A percentile compares a stretch with the other conserved stretches of the same genome.
These are phyloP conservation scores for Lipomyces kockii DNA, from an alignment of 805 yeast genomes.

Conservation along the genomic window DNA sequence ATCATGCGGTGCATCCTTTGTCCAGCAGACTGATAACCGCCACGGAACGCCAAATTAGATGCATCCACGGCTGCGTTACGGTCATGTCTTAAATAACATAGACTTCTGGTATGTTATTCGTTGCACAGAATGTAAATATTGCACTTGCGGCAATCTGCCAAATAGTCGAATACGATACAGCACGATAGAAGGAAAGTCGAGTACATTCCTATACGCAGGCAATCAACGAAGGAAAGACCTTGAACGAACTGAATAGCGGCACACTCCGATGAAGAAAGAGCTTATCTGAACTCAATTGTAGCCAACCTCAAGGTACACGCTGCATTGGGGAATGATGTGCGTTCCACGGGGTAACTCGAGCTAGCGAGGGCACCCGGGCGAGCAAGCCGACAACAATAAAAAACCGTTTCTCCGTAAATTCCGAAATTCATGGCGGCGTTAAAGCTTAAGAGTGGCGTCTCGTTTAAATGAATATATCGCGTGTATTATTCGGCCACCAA, in stretches of 20 bases:
- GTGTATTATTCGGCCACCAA: too few species aligned
- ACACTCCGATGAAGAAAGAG: not conserved
- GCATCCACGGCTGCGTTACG: not conserved
- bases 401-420: not conserved
- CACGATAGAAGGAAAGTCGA: not conserved
- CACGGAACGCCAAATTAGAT: not conserved
- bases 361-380: not conserved
- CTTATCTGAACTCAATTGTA: not conserved
- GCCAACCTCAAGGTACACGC: not conserved
- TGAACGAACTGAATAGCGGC: not conserved
- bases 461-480: too few species aligned
- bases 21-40: not conserved
- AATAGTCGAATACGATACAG: not conserved
- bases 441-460: too few species aligned
- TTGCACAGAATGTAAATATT: not conserved
- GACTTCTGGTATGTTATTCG: not conserved
- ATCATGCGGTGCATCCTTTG: not conserved
- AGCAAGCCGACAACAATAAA: not conserved
- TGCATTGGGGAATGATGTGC: conserved; percentile 1
- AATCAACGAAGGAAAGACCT: not conserved
- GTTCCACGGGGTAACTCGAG: not conserved
- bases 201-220: not conserved
- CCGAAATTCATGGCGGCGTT: not conserved
- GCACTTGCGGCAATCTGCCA: not conserved
- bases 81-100: not conserved